Conservation (phyloP, 768 basidiomycete genomes). For the Boletus insuetus region DNA sequence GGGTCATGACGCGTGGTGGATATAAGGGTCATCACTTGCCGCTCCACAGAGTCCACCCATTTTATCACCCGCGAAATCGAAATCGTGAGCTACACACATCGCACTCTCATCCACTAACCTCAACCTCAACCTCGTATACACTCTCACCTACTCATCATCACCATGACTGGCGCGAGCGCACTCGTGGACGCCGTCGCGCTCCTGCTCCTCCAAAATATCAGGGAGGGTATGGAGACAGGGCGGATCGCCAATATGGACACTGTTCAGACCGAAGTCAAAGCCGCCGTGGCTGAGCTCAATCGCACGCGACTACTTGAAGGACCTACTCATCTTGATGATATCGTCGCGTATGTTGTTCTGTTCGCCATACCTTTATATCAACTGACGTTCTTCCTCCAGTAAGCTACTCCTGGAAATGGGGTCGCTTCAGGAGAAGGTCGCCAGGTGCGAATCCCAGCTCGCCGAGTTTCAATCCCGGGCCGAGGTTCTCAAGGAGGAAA, state of each 20-base stretch:
- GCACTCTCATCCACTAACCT: background rate
- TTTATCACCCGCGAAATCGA: background rate
- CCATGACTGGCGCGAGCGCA: constrained; percentile 4
- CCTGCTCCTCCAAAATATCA: constrained; percentile 11
- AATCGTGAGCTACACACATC: background rate
- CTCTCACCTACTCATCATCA: constrained; percentile 2
- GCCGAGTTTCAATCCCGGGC: background rate
- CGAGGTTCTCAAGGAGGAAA: constrained; percentile 7
- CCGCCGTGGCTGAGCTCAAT: constrained; percentile 9
- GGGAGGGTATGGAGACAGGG: constrained; percentile 9
- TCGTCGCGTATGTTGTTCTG: constrained; percentile 2
- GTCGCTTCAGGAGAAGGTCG: constrained; percentile 1
- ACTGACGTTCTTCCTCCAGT: constrained; percentile 5
- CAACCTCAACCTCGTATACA: background rate
- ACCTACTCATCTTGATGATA: background rate
- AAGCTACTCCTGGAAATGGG: constrained; percentile 7
- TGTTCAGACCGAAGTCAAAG: constrained; percentile 9
- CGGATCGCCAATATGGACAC: constrained; percentile 2
- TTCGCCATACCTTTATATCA: background rate
- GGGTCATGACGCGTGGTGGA: background rate
- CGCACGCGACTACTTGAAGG: background rate
- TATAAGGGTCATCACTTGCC: constrained; percentile 7
- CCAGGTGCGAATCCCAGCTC: constrained; percentile 10
- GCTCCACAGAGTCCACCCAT: constrained; percentile 2
- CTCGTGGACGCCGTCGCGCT: constrained; percentile 1